Percentiles rank a stretch among this genome's conserved stretches.
These are phyloP conservation scores for Aspergillus aculeatinus DNA, from an alignment of 2,329 filamentous ascomycete species.

Conservation along the genomic window DNA sequence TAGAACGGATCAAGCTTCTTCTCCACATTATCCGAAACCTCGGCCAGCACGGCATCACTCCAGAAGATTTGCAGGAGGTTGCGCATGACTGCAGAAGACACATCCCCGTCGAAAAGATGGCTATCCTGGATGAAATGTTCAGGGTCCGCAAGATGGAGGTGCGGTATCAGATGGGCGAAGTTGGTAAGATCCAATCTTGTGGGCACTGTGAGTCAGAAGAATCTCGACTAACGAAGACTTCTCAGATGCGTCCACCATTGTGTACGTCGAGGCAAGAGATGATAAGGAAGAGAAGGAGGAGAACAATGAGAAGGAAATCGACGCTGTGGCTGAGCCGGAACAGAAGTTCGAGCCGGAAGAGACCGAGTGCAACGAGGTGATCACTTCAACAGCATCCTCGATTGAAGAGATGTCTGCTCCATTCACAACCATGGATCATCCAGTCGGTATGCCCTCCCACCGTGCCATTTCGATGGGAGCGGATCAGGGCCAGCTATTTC, in stretches of 20 bases:
- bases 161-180: conserved; percentile 41
- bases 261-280: conserved; percentile 37
- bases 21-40: conserved; percentile 44
- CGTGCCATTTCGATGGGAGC: conserved; percentile 22
- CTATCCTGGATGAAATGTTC: conserved; percentile 44
- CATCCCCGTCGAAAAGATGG: conserved; percentile 37
- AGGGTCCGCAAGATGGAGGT: conserved; percentile 42
- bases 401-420: conserved; percentile 25
- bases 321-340: conserved; percentile 27
- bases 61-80: conserved; percentile 42
- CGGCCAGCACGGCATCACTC: conserved; percentile 34
- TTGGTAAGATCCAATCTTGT: conserved; percentile 31
- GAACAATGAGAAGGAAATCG: conserved; percentile 34
- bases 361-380: conserved; percentile 30
- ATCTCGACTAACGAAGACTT: background rate
- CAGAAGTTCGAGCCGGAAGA: conserved; percentile 23
- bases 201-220: background rate
- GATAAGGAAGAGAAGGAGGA: conserved; percentile 34
- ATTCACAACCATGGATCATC: conserved; percentile 29
- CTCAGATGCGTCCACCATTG: conserved; percentile 35
- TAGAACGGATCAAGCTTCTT: conserved; percentile 40
- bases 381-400: conserved; percentile 28
- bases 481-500: conserved; percentile 25
- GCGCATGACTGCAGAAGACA: conserved; percentile 41
- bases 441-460: conserved; percentile 20